Base-by-base conservation (phyloP, 78 protist genomes). In the Diacronema lutheri region DNA sequence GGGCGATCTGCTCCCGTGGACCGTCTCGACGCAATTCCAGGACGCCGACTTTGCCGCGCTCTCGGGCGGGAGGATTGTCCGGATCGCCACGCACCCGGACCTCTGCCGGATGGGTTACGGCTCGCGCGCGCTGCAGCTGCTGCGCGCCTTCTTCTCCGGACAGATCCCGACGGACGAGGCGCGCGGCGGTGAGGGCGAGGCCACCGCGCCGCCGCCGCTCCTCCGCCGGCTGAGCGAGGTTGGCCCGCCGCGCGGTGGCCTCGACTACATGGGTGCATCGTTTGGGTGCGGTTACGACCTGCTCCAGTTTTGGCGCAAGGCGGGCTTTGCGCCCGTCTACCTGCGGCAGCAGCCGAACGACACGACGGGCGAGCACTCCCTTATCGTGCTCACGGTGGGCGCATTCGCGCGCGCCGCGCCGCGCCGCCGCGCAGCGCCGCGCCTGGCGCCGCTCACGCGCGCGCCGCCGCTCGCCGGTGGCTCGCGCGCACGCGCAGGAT, bases 1-100 rank as follows among this genome's bases (percentile, higher is more conserved):
- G 21, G 99, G 99, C 25, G 99, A 99, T 80, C 61, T 99, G 21
- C 98, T 99, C 44, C 99, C 99, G 21, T 99, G 99, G 99, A 97
- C 98, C 5, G 10, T 99, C 12, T 33, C 96, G 19, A 97, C 94
- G 90, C 98, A 95, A 88, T 50, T 83, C 56, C 58, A 41, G 50
- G 86, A 81, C 44, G 65, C 46, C 38, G 96, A 93, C 50, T 98
- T 98, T 83, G 97, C 96, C 61, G 2, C 88, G 3, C 93, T 99
- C 29, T 89, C 95, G 0, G 99, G 99, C 37, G 97, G 94, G 16
- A 91, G 99, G 21, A 89, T 98, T 14, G 98, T 99, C 20, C 90
- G 99, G 56, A 94, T 99, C 38, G 99, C 99, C 41, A 93, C 97
- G 7, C 97, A 96, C 57, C 99, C 99, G 7, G 95, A 91, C 40